Conservation (phyloP, 345 rosid genomes). For the Lepidium didymum region DNA sequence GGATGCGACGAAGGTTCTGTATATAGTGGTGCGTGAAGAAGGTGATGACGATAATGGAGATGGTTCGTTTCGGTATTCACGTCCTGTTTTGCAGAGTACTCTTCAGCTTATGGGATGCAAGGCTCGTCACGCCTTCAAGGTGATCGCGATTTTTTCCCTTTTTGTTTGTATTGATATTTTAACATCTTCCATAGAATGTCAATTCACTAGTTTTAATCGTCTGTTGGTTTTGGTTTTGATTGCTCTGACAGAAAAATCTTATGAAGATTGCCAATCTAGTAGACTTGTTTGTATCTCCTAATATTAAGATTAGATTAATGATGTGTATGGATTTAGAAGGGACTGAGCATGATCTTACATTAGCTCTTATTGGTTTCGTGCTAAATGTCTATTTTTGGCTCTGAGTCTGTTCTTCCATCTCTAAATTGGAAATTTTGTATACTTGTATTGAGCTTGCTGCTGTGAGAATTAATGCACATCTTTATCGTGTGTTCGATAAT, state of each 20-base stretch:
- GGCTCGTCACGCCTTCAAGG: constrained; percentile 98
- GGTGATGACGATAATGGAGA: constrained; percentile 33
- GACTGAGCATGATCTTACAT: not conserved
- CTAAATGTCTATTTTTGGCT: not conserved
- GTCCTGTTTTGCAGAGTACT: constrained; percentile 86
- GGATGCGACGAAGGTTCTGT: constrained; percentile 63
- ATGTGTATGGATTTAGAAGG: constrained; percentile 8
- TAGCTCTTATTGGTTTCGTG: not conserved
- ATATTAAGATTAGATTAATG: not conserved
- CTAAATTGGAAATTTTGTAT: not conserved
- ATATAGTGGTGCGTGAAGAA: constrained; percentile 69
- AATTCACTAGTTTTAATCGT: not conserved
- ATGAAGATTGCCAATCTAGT: not conserved
- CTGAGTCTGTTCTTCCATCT: not conserved
- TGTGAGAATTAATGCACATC: not conserved
- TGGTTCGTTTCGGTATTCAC: constrained; percentile 74
- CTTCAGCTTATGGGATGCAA: constrained; percentile 99
- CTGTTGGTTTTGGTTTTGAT: not conserved
- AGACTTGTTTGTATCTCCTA: not conserved
- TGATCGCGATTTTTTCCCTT: constrained; percentile 1
- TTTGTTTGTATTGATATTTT: not conserved
- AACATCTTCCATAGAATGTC: not conserved
- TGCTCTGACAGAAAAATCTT: not conserved
- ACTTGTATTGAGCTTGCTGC: not conserved
- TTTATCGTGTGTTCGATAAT: not conserved